phyloP scores from a whole-genome alignment of 371 early-diverging fungal genomes.

The Actinomortierella ambigua region DNA sequence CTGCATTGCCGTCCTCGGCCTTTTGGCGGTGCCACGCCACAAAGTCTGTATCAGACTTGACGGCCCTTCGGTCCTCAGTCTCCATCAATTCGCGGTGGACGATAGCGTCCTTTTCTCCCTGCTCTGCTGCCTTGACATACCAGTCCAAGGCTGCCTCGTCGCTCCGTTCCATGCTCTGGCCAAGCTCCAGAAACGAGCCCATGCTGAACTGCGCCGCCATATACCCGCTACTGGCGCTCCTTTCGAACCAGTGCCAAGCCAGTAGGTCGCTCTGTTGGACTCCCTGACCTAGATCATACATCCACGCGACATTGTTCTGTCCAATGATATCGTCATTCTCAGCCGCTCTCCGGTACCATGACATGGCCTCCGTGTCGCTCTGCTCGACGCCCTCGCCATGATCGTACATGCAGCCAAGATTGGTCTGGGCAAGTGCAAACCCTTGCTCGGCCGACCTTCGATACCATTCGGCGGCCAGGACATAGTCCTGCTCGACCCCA shows the following conservation, averaged over 20 bases:
- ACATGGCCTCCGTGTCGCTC: constrained; percentile 9
- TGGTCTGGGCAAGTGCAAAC: constrained; percentile 49
- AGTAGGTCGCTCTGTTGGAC: constrained; percentile 2
- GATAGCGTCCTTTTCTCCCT: constrained; percentile 44
- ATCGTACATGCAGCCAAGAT: constrained; percentile 51
- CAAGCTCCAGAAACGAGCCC: constrained; percentile 50
- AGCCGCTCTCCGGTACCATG: constrained; percentile 31
- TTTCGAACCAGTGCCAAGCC: constrained; percentile 47
- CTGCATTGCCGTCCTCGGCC: no score
- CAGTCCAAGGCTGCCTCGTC: constrained; percentile 41
- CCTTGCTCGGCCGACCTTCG: constrained; percentile 47
- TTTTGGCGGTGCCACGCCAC: no score
- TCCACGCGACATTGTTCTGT: constrained; percentile 60
- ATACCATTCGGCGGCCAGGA: constrained; percentile 44
- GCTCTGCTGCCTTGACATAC: constrained; percentile 46
- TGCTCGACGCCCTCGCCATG: constrained; percentile 41
- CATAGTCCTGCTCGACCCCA: constrained; percentile 34
- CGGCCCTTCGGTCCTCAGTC: neutral
- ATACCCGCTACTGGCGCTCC: constrained; percentile 47
- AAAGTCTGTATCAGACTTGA: no score
- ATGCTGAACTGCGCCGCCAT: constrained; percentile 14
- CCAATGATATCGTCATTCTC: constrained; percentile 14
- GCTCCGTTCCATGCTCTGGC: constrained; percentile 45
- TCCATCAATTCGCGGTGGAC: constrained; percentile 2
- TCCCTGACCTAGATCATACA: constrained; percentile 27